phyloP scores from a whole-genome alignment of 148 eudicot species.

The Silene latifolia region DNA sequence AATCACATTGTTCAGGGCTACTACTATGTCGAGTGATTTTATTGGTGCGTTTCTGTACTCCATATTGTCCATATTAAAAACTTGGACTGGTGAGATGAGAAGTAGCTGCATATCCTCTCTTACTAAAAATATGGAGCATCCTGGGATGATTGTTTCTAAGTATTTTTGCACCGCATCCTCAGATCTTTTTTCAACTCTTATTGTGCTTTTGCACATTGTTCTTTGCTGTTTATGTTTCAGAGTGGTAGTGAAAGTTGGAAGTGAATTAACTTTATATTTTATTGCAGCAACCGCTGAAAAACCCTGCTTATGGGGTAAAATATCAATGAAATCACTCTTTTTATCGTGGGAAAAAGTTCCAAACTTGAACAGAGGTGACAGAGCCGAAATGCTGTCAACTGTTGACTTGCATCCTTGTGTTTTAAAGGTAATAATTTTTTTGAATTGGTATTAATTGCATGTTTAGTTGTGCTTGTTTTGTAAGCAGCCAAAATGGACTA shows the following conservation, averaged over 20 bases:
- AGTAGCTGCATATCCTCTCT: too few species aligned
- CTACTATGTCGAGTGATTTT: too few species aligned
- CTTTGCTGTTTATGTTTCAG: not conserved
- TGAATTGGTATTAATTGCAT: not conserved
- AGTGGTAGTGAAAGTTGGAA: not conserved
- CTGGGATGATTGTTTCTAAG: not conserved
- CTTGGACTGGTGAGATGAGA: too few species aligned
- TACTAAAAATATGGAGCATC: too few species aligned
- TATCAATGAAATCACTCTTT: conserved; percentile 65
- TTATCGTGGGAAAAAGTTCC: conserved; percentile 74
- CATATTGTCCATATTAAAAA: too few species aligned
- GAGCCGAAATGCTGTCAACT: conserved; percentile 63
- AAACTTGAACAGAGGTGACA: conserved; percentile 52
- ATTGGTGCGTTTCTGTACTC: too few species aligned
- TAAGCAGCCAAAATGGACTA: too few species aligned
- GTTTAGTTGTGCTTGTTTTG: not conserved
- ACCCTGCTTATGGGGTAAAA: conserved; percentile 70
- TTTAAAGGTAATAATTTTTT: conserved; percentile 50
- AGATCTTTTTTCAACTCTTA: not conserved
- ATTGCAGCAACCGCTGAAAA: conserved; percentile 58
- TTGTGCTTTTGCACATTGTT: not conserved
- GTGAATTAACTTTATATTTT: not conserved
- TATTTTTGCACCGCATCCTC: not conserved
- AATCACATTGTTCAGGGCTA: too few species aligned
- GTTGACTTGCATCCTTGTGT: conserved; percentile 64